Conservation (phyloP, 2,329 filamentous ascomycete genomes). For the Pestalotiopsis fici region DNA sequence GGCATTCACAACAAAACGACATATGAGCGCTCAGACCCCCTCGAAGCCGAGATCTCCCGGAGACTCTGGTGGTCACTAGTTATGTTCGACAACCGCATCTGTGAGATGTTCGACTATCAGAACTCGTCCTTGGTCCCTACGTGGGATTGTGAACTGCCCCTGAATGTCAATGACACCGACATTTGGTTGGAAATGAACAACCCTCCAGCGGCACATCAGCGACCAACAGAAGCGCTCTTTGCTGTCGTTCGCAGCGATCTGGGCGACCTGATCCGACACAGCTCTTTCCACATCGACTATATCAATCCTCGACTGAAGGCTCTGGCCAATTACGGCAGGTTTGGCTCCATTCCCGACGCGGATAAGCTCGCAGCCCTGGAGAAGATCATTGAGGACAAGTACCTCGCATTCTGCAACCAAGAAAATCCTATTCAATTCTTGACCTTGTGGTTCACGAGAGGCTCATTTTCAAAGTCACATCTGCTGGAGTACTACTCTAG, state of each 20-base stretch:
- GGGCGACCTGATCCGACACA: conserved; percentile 37
- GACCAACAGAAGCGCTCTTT: conserved; percentile 44
- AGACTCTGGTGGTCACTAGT: conserved; percentile 64
- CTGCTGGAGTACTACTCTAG: conserved; percentile 50
- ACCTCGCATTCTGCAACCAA: conserved; percentile 41
- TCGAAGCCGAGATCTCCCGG: conserved; percentile 61
- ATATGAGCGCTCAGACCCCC: conserved; percentile 23
- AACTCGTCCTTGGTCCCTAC: conserved; percentile 28
- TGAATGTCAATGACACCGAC: conserved; percentile 48
- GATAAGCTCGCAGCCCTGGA: conserved; percentile 35
- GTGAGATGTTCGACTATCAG: conserved; percentile 47
- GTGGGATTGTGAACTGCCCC: conserved; percentile 43
- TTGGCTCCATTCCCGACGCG: conserved; percentile 8
- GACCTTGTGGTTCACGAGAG: conserved; percentile 38
- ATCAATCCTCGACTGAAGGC: conserved; percentile 31
- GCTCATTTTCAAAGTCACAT: conserved; percentile 45
- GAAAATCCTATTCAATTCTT: conserved; percentile 41
- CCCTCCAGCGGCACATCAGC: conserved; percentile 23
- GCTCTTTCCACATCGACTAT: conserved; percentile 33
- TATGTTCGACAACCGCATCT: conserved; percentile 56
- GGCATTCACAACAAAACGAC: conserved; percentile 52
- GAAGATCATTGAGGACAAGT: conserved; percentile 43
- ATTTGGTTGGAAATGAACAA: conserved; percentile 41
- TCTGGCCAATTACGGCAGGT: conserved; percentile 17
- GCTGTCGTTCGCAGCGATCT: conserved; percentile 39